phyloP scores from a whole-genome alignment of 495 filamentous ascomycete species.

The Lasiosphaeria miniovina region DNA sequence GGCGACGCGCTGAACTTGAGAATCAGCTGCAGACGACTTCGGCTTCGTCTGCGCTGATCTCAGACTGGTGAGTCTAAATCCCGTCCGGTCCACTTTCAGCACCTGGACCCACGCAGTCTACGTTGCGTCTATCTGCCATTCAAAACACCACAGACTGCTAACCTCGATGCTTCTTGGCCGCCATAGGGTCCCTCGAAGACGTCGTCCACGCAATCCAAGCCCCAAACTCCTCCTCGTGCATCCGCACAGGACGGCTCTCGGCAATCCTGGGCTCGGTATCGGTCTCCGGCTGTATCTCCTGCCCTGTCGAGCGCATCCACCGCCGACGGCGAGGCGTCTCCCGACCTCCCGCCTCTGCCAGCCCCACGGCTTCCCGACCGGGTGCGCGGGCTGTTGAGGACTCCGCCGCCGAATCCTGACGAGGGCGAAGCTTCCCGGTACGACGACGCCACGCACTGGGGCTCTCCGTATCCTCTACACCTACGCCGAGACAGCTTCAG shows the following conservation, averaged over 20 bases:
- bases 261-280: conserved; percentile 18
- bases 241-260: conserved; percentile 47
- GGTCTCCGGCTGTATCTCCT: conserved; percentile 37
- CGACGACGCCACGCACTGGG: conserved; percentile 69
- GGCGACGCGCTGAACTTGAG: conserved; percentile 36
- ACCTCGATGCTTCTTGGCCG: conserved; percentile 8
- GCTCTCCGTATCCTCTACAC: conserved; percentile 65
- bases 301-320: conserved; percentile 53
- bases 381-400: conserved; percentile 46
- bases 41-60: conserved; percentile 56
- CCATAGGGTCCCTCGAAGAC: conserved; percentile 38
- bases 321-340: conserved; percentile 51
- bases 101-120: conserved; percentile 5
- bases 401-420: conserved; percentile 40
- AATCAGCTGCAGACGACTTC: conserved; percentile 52
- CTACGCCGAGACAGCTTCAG: conserved; percentile 49
- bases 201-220: conserved; percentile 47
- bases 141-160: conserved; percentile 6
- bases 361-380: conserved; percentile 48
- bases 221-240: conserved; percentile 50
- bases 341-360: conserved; percentile 51
- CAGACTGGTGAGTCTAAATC: conserved; percentile 41
- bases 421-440: conserved; percentile 25
- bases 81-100: neutral
- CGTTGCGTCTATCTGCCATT: conserved; percentile 2